phyloP scores from a whole-genome alignment of 345 rosid genomes.

The Geranium brycei region DNA sequence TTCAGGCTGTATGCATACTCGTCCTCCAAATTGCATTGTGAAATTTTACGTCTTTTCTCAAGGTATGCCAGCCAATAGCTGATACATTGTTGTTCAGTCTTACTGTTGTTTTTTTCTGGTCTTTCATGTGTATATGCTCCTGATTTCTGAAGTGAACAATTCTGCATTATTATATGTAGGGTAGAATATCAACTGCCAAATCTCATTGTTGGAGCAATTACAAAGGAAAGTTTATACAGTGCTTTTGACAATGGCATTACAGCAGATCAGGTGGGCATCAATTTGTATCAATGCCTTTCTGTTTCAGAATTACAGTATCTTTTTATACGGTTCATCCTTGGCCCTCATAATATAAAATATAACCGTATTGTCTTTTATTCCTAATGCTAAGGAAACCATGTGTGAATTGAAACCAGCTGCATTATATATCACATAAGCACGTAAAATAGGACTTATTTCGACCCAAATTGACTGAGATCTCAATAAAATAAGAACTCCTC shows the following conservation, averaged over 20 bases:
- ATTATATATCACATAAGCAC: too few species aligned
- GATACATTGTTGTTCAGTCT: neutral
- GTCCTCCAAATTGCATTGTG: constrained; percentile 82
- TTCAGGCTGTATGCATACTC: constrained; percentile 91
- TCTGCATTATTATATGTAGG: constrained; percentile 29
- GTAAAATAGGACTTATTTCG: too few species aligned
- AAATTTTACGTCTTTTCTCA: constrained; percentile 79
- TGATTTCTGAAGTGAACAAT: constrained; percentile 3
- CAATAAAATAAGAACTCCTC: too few species aligned
- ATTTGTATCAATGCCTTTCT: neutral
- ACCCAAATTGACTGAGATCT: too few species aligned
- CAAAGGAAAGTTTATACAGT: constrained; percentile 75
- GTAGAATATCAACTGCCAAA: constrained; percentile 92
- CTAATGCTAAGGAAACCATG: too few species aligned
- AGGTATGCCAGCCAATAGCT: constrained; percentile 29
- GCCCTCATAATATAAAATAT: too few species aligned
- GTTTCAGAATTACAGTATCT: neutral
- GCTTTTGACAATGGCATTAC: constrained; percentile 94
- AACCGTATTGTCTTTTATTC: too few species aligned
- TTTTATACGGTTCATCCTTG: neutral
- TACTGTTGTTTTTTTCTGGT: neutral
- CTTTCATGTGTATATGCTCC: neutral
- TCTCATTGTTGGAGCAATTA: constrained; percentile 77
- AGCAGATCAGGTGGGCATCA: constrained; percentile 52
- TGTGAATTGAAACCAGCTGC: too few species aligned